Conservation (phyloP, 257 asterid species). For the Nyctanthes arbortristis region DNA sequence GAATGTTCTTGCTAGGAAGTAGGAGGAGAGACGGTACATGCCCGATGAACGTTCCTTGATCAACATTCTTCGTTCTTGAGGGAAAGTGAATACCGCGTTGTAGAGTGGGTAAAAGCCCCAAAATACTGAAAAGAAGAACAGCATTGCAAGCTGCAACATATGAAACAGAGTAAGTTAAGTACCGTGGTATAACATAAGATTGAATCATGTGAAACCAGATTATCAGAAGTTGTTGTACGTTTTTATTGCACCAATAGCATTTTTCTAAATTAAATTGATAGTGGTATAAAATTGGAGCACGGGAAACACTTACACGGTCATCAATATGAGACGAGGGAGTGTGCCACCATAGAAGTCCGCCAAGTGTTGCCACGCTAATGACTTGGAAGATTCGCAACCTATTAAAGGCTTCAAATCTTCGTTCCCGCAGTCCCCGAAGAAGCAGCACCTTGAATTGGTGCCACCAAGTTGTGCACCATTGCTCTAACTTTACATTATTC, state of each 20-base stretch:
- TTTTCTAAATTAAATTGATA: no score
- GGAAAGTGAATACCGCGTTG: constrained; percentile 94
- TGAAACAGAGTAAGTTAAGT: constrained; percentile 1
- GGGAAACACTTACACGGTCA: constrained; percentile 69
- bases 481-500: constrained; percentile 42
- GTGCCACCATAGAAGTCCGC: constrained; percentile 95
- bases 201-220: no score
- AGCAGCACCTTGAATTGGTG: constrained; percentile 81
- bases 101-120: constrained; percentile 99
- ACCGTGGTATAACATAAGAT: no score
- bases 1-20: constrained; percentile 79
- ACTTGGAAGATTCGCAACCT: constrained; percentile 88
- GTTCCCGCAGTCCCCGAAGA: constrained; percentile 73
- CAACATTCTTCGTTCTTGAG: constrained; percentile 88
- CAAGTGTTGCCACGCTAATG: constrained; percentile 85
- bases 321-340: constrained; percentile 93
- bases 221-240: no score
- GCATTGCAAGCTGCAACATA: constrained; percentile 81
- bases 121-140: constrained; percentile 90
- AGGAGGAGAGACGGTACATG: constrained; percentile 93
- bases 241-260: no score
- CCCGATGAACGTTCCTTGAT: constrained; percentile 91
- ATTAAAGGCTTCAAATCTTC: constrained; percentile 89
- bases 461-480: constrained; percentile 97
- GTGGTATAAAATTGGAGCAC: not conserved